Evolutionary conservation across 2,329 filamentous ascomycete species (phyloP).

Genomic region (Didymella segeticola): DNA sequence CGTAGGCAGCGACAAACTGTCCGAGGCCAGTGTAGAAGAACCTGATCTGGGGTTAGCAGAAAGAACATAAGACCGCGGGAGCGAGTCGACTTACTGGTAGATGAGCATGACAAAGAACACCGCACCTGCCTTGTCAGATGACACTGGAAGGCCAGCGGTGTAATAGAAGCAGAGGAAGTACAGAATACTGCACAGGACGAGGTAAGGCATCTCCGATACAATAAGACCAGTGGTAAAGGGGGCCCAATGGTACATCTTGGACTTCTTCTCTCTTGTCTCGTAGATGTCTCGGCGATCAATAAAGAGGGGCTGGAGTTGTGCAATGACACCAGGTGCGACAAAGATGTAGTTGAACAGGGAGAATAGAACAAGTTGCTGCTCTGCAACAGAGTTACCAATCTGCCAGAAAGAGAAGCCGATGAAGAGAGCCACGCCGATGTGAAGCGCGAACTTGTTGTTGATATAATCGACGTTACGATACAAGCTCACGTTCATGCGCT

Average conservation of each 20-base stretch:
- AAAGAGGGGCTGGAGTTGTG: slow-evolving; percentile 53
- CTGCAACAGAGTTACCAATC: slow-evolving; percentile 38
- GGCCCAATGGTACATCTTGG: slow-evolving; percentile 76
- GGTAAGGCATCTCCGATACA: slow-evolving; percentile 72
- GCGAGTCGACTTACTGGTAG: slow-evolving; percentile 64
- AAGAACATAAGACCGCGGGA: slow-evolving; percentile 42
- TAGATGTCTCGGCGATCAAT: slow-evolving; percentile 57
- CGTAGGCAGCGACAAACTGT: slow-evolving; percentile 60
- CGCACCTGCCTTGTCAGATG: slow-evolving; percentile 63
- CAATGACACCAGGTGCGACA: slow-evolving; percentile 51
- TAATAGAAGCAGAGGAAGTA: slow-evolving; percentile 74
- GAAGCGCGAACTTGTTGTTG: slow-evolving; percentile 36
- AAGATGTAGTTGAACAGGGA: slow-evolving; percentile 59
- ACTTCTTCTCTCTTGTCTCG: slow-evolving; percentile 66
- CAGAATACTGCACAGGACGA: slow-evolving; percentile 65
- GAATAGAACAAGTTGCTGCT: slow-evolving; percentile 53
- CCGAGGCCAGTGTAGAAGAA: slow-evolving; percentile 56
- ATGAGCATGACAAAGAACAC: slow-evolving; percentile 58
- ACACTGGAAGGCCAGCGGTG: slow-evolving; percentile 38
- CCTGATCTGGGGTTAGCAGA: not conserved
- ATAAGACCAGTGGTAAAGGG: slow-evolving; percentile 74
- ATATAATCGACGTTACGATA: slow-evolving; percentile 37
- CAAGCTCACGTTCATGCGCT: slow-evolving; percentile 30
- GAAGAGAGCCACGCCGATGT: slow-evolving; percentile 34
- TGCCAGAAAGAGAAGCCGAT: slow-evolving; percentile 38